A percentile compares a stretch with the other conserved stretches of the same genome.
These are phyloP conservation scores for Wilcoxina mikolae DNA, from an alignment of 495 filamentous ascomycete species.

Conservation along the genomic window DNA sequence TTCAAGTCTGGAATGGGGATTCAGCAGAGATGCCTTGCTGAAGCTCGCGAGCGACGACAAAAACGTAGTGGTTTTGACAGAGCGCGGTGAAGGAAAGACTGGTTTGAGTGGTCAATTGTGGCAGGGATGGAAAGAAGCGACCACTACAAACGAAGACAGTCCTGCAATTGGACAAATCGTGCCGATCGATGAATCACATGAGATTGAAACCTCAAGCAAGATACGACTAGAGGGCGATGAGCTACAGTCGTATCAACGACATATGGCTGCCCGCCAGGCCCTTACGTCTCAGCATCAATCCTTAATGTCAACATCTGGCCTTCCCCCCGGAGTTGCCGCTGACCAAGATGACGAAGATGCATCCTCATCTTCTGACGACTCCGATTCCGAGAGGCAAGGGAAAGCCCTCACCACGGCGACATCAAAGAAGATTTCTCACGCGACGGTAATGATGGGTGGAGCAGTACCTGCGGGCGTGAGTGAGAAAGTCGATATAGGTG, in stretches of 20 bases:
- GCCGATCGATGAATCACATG: neutral
- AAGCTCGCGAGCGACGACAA: constrained; percentile 54
- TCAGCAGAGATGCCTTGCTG: constrained; percentile 72
- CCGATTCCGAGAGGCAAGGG: constrained; percentile 79
- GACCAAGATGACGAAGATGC: constrained; percentile 67
- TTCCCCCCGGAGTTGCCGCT: constrained; percentile 19
- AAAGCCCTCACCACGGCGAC: constrained; percentile 46
- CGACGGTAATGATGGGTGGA: constrained; percentile 47
- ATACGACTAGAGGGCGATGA: constrained; percentile 58
- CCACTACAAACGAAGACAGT: constrained; percentile 10
- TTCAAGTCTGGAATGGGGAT: constrained; percentile 82
- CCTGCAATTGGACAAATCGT: constrained; percentile 15
- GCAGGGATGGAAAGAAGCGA: constrained; percentile 21
- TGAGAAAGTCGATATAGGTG: constrained; percentile 74
- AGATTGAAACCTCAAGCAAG: neutral
- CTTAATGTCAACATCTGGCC: constrained; percentile 18
- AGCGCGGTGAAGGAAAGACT: constrained; percentile 31
- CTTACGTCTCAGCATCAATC: constrained; percentile 21
- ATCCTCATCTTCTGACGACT: constrained; percentile 66
- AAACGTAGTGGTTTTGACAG: constrained; percentile 76
- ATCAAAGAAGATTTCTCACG: constrained; percentile 56
- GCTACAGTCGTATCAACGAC: constrained; percentile 69
- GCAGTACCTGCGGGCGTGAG: constrained; percentile 33
- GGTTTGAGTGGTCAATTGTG: constrained; percentile 22
- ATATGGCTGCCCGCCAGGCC: constrained; percentile 53